phyloP scores from a whole-genome alignment of 2,329 filamentous ascomycete genomes.

The Botryotinia convoluta region DNA sequence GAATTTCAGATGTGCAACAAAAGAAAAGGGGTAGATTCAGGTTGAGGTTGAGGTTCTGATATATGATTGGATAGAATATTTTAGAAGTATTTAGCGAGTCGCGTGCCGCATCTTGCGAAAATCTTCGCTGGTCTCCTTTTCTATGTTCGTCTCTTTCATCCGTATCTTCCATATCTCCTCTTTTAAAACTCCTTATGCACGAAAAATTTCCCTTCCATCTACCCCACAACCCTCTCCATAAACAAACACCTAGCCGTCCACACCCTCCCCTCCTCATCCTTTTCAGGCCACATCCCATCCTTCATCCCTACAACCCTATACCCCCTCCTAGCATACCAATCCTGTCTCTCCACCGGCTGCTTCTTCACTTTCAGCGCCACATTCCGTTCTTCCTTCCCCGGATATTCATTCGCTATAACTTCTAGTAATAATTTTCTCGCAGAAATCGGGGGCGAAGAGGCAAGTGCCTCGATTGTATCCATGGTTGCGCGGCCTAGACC shows the following conservation, averaged over 20 bases:
- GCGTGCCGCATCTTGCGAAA: not conserved
- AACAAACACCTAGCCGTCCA: slow-evolving; percentile 28
- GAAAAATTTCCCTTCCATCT: not conserved
- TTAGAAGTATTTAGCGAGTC: not conserved
- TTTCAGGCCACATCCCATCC: slow-evolving; percentile 24
- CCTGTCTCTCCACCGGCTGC: slow-evolving; percentile 20
- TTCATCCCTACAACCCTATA: slow-evolving; percentile 23
- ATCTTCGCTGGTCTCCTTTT: not conserved
- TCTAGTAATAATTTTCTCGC: slow-evolving; percentile 29
- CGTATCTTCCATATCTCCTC: not conserved
- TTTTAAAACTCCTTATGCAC: not conserved
- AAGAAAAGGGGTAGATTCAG: not conserved
- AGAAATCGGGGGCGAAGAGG: slow-evolving; percentile 24
- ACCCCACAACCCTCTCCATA: slow-evolving; percentile 31
- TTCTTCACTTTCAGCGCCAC: slow-evolving; percentile 21
- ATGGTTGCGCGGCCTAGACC: slow-evolving; percentile 33
- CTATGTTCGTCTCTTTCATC: not conserved
- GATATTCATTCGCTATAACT: slow-evolving; percentile 24
- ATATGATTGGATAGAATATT: not conserved
- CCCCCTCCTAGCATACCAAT: slow-evolving; percentile 35
- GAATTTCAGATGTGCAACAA: not conserved
- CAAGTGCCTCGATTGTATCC: slow-evolving; percentile 30
- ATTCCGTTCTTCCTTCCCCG: slow-evolving; percentile 16
- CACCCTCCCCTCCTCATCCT: slow-evolving; percentile 25
- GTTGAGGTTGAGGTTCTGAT: too few relatives aligned